Evolutionary conservation across 164 flowering plant species (phyloP).

Genomic region (Kingdonia uniflora): DNA sequence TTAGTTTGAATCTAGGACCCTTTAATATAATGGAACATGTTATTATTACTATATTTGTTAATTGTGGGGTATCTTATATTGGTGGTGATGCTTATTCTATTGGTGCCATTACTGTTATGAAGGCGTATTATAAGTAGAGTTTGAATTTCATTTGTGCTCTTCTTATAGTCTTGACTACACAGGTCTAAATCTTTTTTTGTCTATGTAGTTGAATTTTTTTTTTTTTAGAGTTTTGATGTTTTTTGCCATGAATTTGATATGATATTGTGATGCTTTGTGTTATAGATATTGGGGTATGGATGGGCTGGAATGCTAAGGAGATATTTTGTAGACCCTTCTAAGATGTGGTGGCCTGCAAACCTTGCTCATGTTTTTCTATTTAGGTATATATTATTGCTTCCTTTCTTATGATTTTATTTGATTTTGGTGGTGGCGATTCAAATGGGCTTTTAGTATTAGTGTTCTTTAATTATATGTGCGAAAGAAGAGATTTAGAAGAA

Average conservation of each 20-base stretch:
- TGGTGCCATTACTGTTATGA: conserved; percentile 82
- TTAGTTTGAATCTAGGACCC: conserved; percentile 74
- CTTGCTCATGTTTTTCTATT: conserved; percentile 88
- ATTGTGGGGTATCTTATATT: conserved; percentile 63
- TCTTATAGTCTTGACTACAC: conserved; percentile 68
- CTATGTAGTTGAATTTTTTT: background rate
- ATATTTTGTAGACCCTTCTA: conserved; percentile 72
- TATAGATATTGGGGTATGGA: conserved; percentile 81
- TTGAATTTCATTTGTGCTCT: conserved; percentile 51
- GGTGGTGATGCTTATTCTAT: conserved; percentile 90
- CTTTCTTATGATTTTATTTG: no score
- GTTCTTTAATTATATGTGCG: no score
- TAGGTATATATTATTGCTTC: conserved; percentile 35
- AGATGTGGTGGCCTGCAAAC: conserved; percentile 97
- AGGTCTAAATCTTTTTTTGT: conserved; percentile 27
- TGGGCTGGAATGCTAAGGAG: conserved; percentile 88
- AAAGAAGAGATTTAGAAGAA: no score
- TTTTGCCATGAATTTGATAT: background rate
- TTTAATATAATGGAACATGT: conserved; percentile 93
- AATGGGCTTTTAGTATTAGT: no score
- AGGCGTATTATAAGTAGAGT: conserved; percentile 64
- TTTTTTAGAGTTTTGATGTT: background rate
- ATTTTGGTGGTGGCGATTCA: no score
- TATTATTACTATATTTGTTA: conserved; percentile 77
- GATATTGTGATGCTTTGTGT: background rate